phyloP scores from a whole-genome alignment of 768 basidiomycete species.

The Hydnomerulius pinastri region DNA sequence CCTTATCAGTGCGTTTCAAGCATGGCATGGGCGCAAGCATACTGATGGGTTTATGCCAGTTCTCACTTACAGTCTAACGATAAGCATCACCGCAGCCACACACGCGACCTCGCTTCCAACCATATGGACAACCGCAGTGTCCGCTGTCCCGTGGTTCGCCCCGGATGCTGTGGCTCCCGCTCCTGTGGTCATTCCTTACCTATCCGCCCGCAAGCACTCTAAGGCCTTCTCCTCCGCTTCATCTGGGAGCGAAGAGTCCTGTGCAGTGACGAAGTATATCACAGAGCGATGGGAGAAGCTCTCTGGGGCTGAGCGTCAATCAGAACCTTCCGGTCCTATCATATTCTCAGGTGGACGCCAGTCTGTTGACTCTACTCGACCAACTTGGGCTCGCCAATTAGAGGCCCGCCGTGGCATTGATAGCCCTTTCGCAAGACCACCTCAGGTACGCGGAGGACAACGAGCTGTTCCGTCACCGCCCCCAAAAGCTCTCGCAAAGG shows the following conservation, averaged over 20 bases:
- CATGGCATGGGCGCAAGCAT: neutral
- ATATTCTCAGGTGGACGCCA: constrained; percentile 17
- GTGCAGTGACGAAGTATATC: constrained; percentile 30
- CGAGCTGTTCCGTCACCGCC: constrained; percentile 32
- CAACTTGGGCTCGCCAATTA: constrained; percentile 51
- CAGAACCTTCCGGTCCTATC: constrained; percentile 14
- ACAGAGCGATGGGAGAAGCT: constrained; percentile 32
- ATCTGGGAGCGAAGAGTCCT: constrained; percentile 15
- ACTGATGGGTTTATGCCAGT: constrained; percentile 33
- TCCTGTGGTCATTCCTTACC: constrained; percentile 3
- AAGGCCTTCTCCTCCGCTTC: constrained; percentile 9
- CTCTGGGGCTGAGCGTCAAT: constrained; percentile 24
- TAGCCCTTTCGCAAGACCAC: constrained; percentile 45
- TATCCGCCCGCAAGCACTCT: constrained; percentile 11
- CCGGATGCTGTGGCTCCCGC: neutral
- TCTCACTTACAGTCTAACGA: constrained; percentile 54
- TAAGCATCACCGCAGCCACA: constrained; percentile 47
- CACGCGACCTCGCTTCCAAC: constrained; percentile 45
- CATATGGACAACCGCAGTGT: constrained; percentile 56
- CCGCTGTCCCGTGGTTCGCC: constrained; percentile 60
- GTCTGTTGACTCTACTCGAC: constrained; percentile 33
- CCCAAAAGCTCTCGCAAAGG: constrained; percentile 32
- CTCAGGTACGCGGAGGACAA: constrained; percentile 19
- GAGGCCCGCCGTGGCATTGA: constrained; percentile 56
- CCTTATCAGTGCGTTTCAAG: constrained; percentile 43